These are phyloP conservation scores for Mycena floridula DNA, from an alignment of 768 basidiomycete species.

Conservation along the genomic window DNA sequence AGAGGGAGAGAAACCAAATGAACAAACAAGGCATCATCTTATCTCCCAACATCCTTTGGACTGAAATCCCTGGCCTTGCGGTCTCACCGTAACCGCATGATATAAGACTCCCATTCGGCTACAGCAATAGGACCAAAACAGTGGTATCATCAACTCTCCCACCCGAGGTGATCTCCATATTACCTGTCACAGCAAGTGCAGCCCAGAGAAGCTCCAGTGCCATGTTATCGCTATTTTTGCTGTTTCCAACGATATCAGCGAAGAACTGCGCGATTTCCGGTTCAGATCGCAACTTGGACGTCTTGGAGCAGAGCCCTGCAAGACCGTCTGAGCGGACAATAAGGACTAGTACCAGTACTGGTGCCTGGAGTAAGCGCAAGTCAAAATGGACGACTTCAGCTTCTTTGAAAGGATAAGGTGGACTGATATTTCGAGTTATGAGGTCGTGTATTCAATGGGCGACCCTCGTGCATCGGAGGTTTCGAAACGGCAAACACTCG, in stretches of 20 bases:
- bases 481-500: constrained; percentile 4
- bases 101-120: too few species aligned
- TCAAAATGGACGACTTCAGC: constrained; percentile 8
- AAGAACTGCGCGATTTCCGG: background rate
- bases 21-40: too few species aligned
- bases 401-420: constrained; percentile 11
- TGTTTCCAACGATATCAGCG: background rate
- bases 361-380: background rate
- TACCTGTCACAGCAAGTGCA: too few species aligned
- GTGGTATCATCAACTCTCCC: too few species aligned
- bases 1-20: too few species aligned
- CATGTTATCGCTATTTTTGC: too few species aligned
- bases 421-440: constrained; percentile 7
- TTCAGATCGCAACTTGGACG: background rate
- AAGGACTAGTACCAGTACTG: too few species aligned
- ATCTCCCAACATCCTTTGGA: too few species aligned
- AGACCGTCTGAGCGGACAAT: constrained; percentile 5
- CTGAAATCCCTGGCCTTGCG: too few species aligned
- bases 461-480: constrained; percentile 8
- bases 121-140: too few species aligned
- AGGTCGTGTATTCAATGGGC: constrained; percentile 5
- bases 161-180: too few species aligned
- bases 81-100: too few species aligned
- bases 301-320: background rate
- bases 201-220: constrained; percentile 5